Base-by-base conservation (phyloP, 2,329 filamentous ascomycete species). In the Monosporascus sp. region DNA sequence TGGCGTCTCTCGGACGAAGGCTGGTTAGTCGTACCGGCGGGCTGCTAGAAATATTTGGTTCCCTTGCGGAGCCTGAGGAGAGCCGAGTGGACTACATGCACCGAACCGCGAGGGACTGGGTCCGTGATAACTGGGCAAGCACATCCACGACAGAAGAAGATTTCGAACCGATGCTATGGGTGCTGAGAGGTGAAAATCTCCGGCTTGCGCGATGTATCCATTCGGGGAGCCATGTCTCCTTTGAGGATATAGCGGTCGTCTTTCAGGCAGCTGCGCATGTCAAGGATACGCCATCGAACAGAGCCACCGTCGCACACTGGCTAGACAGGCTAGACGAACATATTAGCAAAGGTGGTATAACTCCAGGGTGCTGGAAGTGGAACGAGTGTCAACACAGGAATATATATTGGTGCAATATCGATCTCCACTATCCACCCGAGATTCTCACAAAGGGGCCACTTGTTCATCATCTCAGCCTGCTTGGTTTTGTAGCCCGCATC, bases 21-120 rank as follows among this genome's bases (percentile, higher is more conserved):
- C 44, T 59, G 20, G 34, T 40, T 16, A 57, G 57, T 20, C 45
- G 57, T 11, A 59, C 53, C 5, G 55, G 45, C 41, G 57, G 57
- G 16, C 8, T 59, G 9, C 8, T 58, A 14, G 53, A 56, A 26
- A 51, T 55, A 27, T 46, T 17, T 14, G 22, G n/a, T 11, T 7
- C 20, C 14, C 14, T 5, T 20, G 27, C 31, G 17, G 2, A 27
- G 16, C 26, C 26, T 2, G 20, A 47, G 11, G 16, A n/a, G 6
- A 34, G 19, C 11, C 16, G 3, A 7, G 19, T 59, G 5, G 51
- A 49, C 34, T 59, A 57, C 11, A 38, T 54, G 36, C 57, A 59
- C 24, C 55, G 57, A 22, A 57, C 57, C 6, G 57, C 48, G 3
- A 49, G 22, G 2, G 57, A 59, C 17, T 58, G 56, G 58, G 48